Evolutionary conservation across 371 early-diverging fungal species (phyloP).

Genomic region (Mucor saturninus): DNA sequence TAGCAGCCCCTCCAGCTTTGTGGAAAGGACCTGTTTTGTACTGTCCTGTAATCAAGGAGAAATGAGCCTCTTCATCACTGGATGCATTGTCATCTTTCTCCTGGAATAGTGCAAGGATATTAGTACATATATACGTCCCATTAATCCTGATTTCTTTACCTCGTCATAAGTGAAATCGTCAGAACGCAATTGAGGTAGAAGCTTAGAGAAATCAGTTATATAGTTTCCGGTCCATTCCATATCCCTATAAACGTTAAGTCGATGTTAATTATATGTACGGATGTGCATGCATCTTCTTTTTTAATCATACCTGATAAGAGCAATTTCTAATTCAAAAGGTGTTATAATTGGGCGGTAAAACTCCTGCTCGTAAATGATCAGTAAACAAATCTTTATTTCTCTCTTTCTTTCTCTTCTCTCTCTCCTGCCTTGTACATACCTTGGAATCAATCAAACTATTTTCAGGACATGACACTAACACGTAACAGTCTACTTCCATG

Average conservation of each 20-base stretch:
- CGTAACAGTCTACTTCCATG: constrained; percentile 90
- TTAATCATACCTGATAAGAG: constrained; percentile 62
- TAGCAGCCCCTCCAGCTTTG: constrained; percentile 28
- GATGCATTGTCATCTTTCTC: constrained; percentile 51
- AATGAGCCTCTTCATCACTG: constrained; percentile 82
- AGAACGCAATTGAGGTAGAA: constrained; percentile 56
- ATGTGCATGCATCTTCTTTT: constrained; percentile 3
- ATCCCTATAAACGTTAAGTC: constrained; percentile 31
- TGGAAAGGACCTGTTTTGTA: constrained; percentile 63
- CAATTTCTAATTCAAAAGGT: constrained; percentile 88
- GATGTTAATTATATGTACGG: neutral
- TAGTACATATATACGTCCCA: neutral
- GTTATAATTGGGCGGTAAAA: constrained; percentile 93
- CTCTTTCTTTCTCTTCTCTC: neutral
- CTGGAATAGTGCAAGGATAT: constrained; percentile 13
- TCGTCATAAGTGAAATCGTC: constrained; percentile 52
- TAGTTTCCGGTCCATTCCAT: constrained; percentile 82
- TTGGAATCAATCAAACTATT: constrained; percentile 91
- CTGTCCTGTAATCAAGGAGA: constrained; percentile 88
- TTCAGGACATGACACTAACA: constrained; percentile 93
- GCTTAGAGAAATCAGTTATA: constrained; percentile 70
- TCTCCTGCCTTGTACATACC: constrained; percentile 33
- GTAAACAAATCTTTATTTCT: constrained; percentile 2
- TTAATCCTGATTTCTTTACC: constrained; percentile 18
- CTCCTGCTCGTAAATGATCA: constrained; percentile 49